These are phyloP conservation scores for Sphagnum tenellum DNA, from an alignment of 225 moss, liverwort and hornwort species.

Conservation along the genomic window DNA sequence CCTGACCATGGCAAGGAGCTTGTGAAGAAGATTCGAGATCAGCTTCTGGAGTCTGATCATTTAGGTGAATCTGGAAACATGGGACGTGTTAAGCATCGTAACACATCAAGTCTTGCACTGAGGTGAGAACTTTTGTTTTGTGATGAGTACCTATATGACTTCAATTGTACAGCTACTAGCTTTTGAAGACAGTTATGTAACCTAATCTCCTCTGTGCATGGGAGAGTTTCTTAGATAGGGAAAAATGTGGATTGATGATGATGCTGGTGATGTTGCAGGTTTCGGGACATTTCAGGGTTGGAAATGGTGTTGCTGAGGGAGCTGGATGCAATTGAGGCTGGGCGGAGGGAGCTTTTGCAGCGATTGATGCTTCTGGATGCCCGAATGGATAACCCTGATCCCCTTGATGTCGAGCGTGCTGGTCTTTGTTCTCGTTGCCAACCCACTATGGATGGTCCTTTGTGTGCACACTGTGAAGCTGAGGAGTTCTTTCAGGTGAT, in stretches of 20 bases:
- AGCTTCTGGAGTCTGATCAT: constrained; percentile 67
- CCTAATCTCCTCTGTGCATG: too few species aligned
- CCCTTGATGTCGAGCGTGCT: constrained; percentile 62
- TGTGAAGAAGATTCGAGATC: constrained; percentile 58
- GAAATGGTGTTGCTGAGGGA: constrained; percentile 68
- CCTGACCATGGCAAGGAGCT: constrained; percentile 49
- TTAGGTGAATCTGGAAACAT: constrained; percentile 65
- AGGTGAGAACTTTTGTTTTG: constrained; percentile 28
- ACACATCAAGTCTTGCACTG: constrained; percentile 88
- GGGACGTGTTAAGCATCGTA: constrained; percentile 63
- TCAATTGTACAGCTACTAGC: too few species aligned
- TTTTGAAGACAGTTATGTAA: too few species aligned
- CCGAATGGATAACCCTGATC: constrained; percentile 60
- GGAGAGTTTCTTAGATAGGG: too few species aligned
- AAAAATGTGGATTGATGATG: too few species aligned
- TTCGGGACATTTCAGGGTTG: constrained; percentile 66
- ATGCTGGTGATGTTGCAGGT: constrained; percentile 30
- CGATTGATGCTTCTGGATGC: constrained; percentile 48
- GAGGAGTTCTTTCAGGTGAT: constrained; percentile 85
- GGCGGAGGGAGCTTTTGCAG: constrained; percentile 46
- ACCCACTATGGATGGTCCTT: constrained; percentile 58
- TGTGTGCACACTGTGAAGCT: constrained; percentile 84
- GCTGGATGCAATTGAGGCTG: constrained; percentile 58
- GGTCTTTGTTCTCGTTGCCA: constrained; percentile 81
- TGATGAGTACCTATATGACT: too few species aligned